A percentile compares a stretch with the other conserved stretches of the same genome.
Conservation (phyloP, 2,329 filamentous ascomycete species). For the Colletotrichum musicola region DNA sequence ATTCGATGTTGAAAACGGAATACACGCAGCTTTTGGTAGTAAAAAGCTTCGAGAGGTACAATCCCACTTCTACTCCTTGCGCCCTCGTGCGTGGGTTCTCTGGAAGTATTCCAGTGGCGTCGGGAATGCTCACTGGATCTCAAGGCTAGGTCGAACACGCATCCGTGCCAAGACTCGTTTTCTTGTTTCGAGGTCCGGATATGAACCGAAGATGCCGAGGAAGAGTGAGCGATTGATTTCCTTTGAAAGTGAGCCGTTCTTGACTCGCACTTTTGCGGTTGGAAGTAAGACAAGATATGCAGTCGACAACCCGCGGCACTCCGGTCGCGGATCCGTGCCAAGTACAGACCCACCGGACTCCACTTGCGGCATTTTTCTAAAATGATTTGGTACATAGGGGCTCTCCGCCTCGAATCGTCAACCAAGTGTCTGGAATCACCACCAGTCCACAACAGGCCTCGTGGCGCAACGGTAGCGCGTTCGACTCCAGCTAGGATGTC, state of each 20-base stretch:
- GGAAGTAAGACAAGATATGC: background rate
- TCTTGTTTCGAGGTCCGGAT: too few relatives aligned
- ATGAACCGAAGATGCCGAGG: too few relatives aligned
- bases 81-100: too few relatives aligned
- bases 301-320: background rate
- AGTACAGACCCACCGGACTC: background rate
- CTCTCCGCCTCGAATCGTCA: fast-evolving
- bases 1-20: too few relatives aligned
- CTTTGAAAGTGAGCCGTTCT: background rate
- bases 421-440: background rate
- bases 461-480: conserved; percentile 38
- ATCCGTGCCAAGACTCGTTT: too few relatives aligned
- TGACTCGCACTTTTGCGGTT: background rate
- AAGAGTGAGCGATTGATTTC: too few relatives aligned
- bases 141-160: too few relatives aligned
- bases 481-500: conserved; percentile 27
- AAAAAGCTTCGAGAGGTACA: too few relatives aligned
- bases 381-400: background rate
- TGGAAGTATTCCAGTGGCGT: too few relatives aligned
- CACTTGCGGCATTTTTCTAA: background rate
- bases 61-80: too few relatives aligned
- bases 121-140: too few relatives aligned
- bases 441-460: background rate
- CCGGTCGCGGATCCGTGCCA: background rate
- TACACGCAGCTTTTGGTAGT: too few relatives aligned